These are phyloP conservation scores for Penicillium sp. DNA, from an alignment of 2,329 filamentous ascomycete genomes.

Conservation along the genomic window DNA sequence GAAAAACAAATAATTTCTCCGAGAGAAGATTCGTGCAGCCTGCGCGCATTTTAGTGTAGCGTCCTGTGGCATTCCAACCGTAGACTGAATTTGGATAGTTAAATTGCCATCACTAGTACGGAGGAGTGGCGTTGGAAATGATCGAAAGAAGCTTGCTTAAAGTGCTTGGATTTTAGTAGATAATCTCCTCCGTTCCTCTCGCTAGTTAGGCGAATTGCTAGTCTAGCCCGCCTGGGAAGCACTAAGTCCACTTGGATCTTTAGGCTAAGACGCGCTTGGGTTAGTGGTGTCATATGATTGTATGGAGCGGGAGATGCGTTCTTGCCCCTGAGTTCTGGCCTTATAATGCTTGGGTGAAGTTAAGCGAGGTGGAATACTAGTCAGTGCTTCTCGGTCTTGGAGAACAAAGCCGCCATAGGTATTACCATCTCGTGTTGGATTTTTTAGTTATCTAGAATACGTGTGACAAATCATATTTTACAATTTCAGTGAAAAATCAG, in stretches of 20 bases:
- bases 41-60: not conserved
- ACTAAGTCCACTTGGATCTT: not conserved
- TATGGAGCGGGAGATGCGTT: not conserved
- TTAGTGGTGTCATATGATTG: not conserved
- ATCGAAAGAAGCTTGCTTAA: not conserved
- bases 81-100: not conserved
- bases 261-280: not conserved
- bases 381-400: too few species aligned
- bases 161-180: not conserved
- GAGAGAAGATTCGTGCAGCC: not conserved
- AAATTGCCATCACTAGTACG: not conserved
- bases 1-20: not conserved
- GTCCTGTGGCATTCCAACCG: not conserved
- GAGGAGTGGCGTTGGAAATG: not conserved
- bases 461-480: too few species aligned
- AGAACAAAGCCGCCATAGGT: not conserved
- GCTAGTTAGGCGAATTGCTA: not conserved
- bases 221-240: not conserved
- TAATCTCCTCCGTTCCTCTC: not conserved
- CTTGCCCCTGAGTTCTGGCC: too few species aligned
- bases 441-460: too few species aligned
- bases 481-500: too few species aligned
- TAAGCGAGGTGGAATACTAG: not conserved
- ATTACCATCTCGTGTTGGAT: not conserved
- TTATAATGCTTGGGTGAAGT: not conserved